Evolutionary conservation across 345 rosid species (phyloP).

Genomic region (Mercurialis annua): DNA sequence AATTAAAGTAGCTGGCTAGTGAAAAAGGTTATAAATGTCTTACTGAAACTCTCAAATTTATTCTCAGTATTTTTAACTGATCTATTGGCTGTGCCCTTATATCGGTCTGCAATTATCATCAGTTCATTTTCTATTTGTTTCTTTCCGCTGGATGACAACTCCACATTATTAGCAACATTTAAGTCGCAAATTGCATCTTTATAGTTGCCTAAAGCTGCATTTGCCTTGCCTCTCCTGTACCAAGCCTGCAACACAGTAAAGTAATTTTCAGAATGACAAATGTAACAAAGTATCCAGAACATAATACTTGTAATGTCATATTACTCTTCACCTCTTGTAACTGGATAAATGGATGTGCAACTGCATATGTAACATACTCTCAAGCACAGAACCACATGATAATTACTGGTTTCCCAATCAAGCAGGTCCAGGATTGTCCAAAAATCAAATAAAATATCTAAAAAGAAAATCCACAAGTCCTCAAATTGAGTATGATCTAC

Average conservation of each 20-base stretch:
- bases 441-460: too few species aligned
- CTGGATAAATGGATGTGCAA: neutral
- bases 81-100: slow-evolving; percentile 20
- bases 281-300: neutral
- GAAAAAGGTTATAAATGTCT: slow-evolving; percentile 18
- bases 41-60: slow-evolving; percentile 29
- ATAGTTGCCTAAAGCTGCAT: slow-evolving; percentile 52
- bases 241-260: slow-evolving; percentile 47
- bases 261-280: neutral
- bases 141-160: slow-evolving; percentile 58
- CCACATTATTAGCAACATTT: slow-evolving; percentile 46
- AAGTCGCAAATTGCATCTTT: slow-evolving; percentile 56
- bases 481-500: neutral
- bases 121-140: slow-evolving; percentile 68
- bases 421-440: neutral
- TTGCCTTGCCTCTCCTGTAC: slow-evolving; percentile 82
- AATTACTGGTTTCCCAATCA: neutral
- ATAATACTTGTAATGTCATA: neutral
- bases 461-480: neutral
- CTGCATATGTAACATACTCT: neutral
- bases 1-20: neutral
- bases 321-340: neutral
- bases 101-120: slow-evolving; percentile 29
- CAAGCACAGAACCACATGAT: neutral
- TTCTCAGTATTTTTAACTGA: slow-evolving; percentile 12